Evolutionary conservation across 2,329 filamentous ascomycete genomes (phyloP).

Genomic region (Periconia digitata): DNA sequence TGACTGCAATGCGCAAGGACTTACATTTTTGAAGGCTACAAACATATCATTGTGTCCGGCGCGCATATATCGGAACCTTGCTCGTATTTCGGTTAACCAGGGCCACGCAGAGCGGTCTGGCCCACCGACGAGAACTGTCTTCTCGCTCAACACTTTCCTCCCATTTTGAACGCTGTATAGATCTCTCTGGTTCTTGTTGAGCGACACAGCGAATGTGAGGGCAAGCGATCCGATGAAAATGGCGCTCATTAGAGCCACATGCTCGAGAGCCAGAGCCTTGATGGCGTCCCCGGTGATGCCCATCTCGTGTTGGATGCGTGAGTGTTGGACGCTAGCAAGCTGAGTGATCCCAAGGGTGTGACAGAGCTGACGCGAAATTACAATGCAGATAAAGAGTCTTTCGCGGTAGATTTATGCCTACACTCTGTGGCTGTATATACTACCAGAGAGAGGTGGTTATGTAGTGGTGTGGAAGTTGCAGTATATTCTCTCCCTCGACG

Average conservation of each 20-base stretch:
- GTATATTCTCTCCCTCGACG: no score
- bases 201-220: not conserved
- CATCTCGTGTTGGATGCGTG: no score
- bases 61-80: constrained; percentile 3
- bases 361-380: no score
- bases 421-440: no score
- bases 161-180: not conserved
- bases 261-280: not conserved
- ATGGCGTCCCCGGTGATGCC: no score
- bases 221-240: not conserved
- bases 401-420: no score
- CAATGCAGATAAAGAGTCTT: no score
- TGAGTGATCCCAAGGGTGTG: no score
- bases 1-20: not conserved
- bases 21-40: constrained; percentile 5
- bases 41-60: constrained; percentile 2
- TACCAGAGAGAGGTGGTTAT: no score
- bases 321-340: no score
- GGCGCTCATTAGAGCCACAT: not conserved
- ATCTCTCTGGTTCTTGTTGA: not conserved
- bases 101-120: not conserved
- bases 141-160: not conserved
- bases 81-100: not conserved
- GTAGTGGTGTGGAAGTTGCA: no score
- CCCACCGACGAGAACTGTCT: constrained; percentile 1